These are phyloP conservation scores for Straminergon stramineum DNA, from an alignment of 225 moss, liverwort and hornwort genomes.

Conservation along the genomic window DNA sequence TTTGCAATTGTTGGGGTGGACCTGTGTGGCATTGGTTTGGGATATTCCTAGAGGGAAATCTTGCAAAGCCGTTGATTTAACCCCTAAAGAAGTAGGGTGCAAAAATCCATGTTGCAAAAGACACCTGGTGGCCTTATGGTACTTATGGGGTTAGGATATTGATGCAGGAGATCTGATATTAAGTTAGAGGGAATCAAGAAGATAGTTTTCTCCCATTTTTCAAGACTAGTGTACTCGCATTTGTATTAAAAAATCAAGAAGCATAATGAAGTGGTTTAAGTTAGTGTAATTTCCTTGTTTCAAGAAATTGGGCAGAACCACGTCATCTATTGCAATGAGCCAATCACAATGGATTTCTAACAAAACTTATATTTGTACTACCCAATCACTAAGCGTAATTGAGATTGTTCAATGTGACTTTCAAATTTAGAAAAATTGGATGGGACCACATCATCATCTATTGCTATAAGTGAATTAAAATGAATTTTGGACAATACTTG, in stretches of 20 bases:
- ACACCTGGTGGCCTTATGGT: too few species aligned
- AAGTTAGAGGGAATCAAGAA: too few species aligned
- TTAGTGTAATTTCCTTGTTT: rapidly evolving
- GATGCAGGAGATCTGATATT: too few species aligned
- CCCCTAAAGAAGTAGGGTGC: too few species aligned
- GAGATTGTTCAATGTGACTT: not conserved
- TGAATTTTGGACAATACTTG: too few species aligned
- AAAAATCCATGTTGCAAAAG: too few species aligned
- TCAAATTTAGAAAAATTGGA: rapidly evolving
- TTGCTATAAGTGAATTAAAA: not conserved
- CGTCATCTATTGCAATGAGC: not conserved
- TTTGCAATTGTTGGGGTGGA: not conserved
- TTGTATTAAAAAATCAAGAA: too few species aligned
- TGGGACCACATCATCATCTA: not conserved
- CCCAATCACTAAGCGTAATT: rapidly evolving
- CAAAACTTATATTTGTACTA: not conserved
- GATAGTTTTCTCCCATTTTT: not conserved
- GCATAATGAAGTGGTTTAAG: rapidly evolving
- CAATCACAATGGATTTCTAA: not conserved
- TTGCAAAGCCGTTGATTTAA: too few species aligned
- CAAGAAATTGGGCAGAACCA: too few species aligned
- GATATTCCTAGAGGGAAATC: not conserved
- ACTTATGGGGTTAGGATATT: too few species aligned
- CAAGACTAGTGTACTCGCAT: not conserved
- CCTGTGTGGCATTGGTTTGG: not conserved